Conservation (phyloP, 2,329 filamentous ascomycete species). For the Sporothrix schenckii region DNA sequence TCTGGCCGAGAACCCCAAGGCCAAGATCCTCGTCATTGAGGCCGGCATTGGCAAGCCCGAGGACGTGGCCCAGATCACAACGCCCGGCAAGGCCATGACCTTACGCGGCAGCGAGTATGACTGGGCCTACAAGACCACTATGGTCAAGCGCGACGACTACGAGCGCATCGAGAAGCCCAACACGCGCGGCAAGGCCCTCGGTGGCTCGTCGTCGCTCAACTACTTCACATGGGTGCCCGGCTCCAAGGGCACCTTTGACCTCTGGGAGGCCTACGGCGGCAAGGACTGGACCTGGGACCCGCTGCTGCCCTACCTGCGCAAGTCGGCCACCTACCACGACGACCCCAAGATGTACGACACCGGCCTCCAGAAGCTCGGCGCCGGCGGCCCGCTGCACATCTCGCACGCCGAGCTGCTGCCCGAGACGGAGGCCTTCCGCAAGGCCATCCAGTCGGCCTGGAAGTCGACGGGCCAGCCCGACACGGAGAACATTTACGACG, state of each 20-base stretch:
- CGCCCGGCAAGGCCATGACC: slow-evolving; percentile 56
- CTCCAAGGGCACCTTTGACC: slow-evolving; percentile 62
- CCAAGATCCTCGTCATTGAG: slow-evolving; percentile 52
- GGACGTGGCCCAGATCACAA: slow-evolving; percentile 56
- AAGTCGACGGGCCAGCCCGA: slow-evolving; percentile 54
- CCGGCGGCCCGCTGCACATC: slow-evolving; percentile 56
- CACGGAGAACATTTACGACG: slow-evolving; percentile 59
- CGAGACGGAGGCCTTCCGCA: slow-evolving; percentile 56
- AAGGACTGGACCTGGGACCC: slow-evolving; percentile 65
- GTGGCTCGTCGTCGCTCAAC: slow-evolving; percentile 61
- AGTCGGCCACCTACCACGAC: slow-evolving; percentile 62
- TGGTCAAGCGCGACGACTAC: slow-evolving; percentile 62
- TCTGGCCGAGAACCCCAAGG: slow-evolving; percentile 55
- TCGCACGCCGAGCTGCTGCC: slow-evolving; percentile 58
- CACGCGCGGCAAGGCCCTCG: slow-evolving; percentile 62
- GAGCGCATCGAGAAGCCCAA: slow-evolving; percentile 65
- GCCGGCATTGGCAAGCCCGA: slow-evolving; percentile 54
- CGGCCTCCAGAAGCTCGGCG: slow-evolving; percentile 55
- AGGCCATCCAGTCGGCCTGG: slow-evolving; percentile 57
- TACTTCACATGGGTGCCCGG: slow-evolving; percentile 68
- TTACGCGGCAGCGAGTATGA: slow-evolving; percentile 60
- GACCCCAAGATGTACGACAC: slow-evolving; percentile 51
- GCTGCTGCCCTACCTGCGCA: slow-evolving; percentile 55
- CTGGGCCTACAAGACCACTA: slow-evolving; percentile 64
- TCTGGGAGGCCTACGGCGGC: slow-evolving; percentile 72